Base-by-base conservation (phyloP, 805 yeast genomes). In the Nakazawaea wyomingensis region DNA sequence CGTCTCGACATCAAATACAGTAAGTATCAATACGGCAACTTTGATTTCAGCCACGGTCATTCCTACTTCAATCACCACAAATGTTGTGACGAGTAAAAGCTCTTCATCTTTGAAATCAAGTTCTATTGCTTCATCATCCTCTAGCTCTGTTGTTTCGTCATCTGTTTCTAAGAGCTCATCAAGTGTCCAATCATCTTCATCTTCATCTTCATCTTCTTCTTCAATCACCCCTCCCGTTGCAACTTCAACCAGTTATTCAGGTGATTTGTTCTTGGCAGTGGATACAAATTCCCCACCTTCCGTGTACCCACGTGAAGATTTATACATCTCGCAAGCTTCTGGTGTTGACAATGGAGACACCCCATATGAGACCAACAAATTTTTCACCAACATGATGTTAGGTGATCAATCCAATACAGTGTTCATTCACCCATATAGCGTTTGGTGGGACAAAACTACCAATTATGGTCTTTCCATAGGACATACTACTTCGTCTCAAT, bases 311-410 rank as follows among this genome's bases (percentile, higher is more conserved):
- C 65, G 73, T 41, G 67, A 67, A 31, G 66, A 58, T 3, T 66
- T 75, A 34, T 73, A 73, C 10, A 57, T 77, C 44, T 50, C 54
- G 0, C 55, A 78, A 31, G 78, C 82, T 16, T 51, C 50, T 3
- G 76, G 76, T 28, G 79, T 74, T 29, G 60, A 64, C 31, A 67
- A 69, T 46, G 55, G 61, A 39, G 72, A 61, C 27, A 51, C 49
- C 9, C 74, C 81, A 2, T 69, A 74, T 47, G 79, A 80, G 54
- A 87, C 95, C 19, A 85, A 86, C 67, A 85, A 84, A 62, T 86
- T 85, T 60, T 84, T 75, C 61, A 74, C 78, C 29, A 85, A 86
- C 57, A 55, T 84, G 54, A 62, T 80, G 50, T 64, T 83, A 18
- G 82, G 67, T 18, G 61, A 60, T 39, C 87, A 80, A 59, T 62